phyloP scores from a whole-genome alignment of 352 stramenopile species.

The Phytopythium aichiense region DNA sequence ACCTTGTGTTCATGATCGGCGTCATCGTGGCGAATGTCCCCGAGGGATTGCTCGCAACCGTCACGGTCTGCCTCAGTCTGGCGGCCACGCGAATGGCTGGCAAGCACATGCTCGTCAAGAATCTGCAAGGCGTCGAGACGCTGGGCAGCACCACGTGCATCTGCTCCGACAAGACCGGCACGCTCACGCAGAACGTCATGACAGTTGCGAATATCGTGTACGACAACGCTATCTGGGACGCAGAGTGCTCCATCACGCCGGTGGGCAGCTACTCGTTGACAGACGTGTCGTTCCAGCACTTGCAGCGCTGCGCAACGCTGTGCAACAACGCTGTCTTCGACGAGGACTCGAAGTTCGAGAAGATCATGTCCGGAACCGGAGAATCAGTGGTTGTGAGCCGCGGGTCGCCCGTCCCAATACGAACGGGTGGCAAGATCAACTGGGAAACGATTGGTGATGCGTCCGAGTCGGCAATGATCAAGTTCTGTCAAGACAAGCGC shows the following conservation, averaged over 20 bases:
- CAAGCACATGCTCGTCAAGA: slow-evolving; percentile 94
- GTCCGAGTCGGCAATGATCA: slow-evolving; percentile 40
- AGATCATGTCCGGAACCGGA: slow-evolving; percentile 20
- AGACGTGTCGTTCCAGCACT: slow-evolving; percentile 44
- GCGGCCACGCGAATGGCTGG: slow-evolving; percentile 86
- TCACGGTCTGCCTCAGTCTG: slow-evolving; percentile 91
- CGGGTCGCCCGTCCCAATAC: slow-evolving; percentile 20
- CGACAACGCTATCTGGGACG: slow-evolving; percentile 66
- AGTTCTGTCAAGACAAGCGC: slow-evolving; percentile 30
- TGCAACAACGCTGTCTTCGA: slow-evolving; percentile 91
- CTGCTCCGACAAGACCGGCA: slow-evolving; percentile 95
- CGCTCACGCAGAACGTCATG: slow-evolving; percentile 94
- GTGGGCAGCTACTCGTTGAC: slow-evolving; percentile 48
- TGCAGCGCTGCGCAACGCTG: slow-evolving; percentile 84
- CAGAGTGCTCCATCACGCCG: slow-evolving; percentile 72
- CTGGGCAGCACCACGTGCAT: slow-evolving; percentile 71
- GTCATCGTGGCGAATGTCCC: slow-evolving; percentile 96
- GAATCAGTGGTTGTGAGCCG: slow-evolving; percentile 12
- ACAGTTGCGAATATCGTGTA: slow-evolving; percentile 86
- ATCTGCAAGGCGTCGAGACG: slow-evolving; percentile 91
- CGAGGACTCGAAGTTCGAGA: slow-evolving; percentile 67
- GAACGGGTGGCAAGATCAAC: slow-evolving; percentile 31
- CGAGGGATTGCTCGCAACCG: slow-evolving; percentile 88
- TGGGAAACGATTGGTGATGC: slow-evolving; percentile 37
- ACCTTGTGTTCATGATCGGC: slow-evolving; percentile 87